A percentile compares a stretch with the other conserved stretches of the same genome.
Evolutionary conservation across 495 filamentous ascomycete species (phyloP).

Genomic region (Penicillium robsamsonii): DNA sequence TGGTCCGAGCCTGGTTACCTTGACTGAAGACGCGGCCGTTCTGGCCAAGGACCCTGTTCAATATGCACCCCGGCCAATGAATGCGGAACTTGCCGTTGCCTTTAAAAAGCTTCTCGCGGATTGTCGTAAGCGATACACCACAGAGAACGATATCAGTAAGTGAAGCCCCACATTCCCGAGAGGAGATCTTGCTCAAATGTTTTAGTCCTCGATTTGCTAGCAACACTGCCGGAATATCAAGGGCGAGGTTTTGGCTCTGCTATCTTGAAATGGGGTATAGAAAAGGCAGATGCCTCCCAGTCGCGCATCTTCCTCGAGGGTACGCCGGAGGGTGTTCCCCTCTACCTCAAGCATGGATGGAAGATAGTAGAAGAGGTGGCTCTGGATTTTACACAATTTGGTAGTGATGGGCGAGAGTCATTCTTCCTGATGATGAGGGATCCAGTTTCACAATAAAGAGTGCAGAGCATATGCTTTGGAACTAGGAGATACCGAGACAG

Average conservation of each 20-base stretch:
- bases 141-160: conserved; percentile 27
- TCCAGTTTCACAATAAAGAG: conserved; percentile 9
- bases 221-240: conserved; percentile 45
- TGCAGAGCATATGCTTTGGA: background rate
- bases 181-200: background rate
- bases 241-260: conserved; percentile 49
- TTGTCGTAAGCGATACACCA: conserved; percentile 17
- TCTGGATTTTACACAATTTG: conserved; percentile 33
- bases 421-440: conserved; percentile 30
- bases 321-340: conserved; percentile 45
- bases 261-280: conserved; percentile 49
- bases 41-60: conserved; percentile 15
- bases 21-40: conserved; percentile 21
- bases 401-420: conserved; percentile 14
- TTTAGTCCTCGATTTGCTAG: conserved; percentile 45
- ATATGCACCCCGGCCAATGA: conserved; percentile 25
- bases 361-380: conserved; percentile 36
- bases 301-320: conserved; percentile 54
- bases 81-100: conserved; percentile 9
- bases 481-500: background rate
- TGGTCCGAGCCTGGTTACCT: conserved; percentile 1
- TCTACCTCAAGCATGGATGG: conserved; percentile 59
- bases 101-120: conserved; percentile 21
- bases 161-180: background rate
- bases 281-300: conserved; percentile 47